Conservation (phyloP, 2,329 filamentous ascomycete species). For the Rosellinia necatrix region DNA sequence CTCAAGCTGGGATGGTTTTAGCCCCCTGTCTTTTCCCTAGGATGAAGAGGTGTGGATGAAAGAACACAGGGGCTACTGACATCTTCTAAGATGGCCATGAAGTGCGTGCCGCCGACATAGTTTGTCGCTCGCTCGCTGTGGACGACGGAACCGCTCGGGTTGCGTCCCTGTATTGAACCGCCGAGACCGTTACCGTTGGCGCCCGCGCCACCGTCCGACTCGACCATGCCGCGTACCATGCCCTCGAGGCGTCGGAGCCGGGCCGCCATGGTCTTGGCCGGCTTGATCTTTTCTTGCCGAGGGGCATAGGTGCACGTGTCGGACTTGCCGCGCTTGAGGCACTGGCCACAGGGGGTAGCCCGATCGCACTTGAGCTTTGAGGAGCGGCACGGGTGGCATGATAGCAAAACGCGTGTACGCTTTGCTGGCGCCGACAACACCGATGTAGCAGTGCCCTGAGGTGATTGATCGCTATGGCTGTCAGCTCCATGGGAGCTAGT, state of each 20-base stretch:
- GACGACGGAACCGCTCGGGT: constrained; percentile 48
- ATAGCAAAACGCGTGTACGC: constrained; percentile 55
- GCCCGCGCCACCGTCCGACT: constrained; percentile 39
- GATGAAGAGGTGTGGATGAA: neutral
- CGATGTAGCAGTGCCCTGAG: neutral
- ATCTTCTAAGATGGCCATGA: constrained; percentile 64
- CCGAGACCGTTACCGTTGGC: constrained; percentile 8
- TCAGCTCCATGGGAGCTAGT: constrained; percentile 11
- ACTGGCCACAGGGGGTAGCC: constrained; percentile 56
- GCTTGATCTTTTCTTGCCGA: constrained; percentile 47
- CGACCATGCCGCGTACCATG: constrained; percentile 62
- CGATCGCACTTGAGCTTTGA: constrained; percentile 65
- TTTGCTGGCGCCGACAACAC: constrained; percentile 38
- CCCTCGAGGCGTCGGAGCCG: constrained; percentile 60
- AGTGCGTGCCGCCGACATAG: constrained; percentile 64
- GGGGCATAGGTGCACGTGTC: constrained; percentile 56
- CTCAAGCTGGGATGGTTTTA: constrained; percentile 52
- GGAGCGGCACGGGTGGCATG: constrained; percentile 55
- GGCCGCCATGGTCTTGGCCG: constrained; percentile 56
- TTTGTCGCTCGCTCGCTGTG: constrained; percentile 49
- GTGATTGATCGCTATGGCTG: constrained; percentile 9
- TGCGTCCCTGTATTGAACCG: constrained; percentile 27
- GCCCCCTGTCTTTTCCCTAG: constrained; percentile 1
- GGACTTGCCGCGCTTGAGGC: constrained; percentile 52
- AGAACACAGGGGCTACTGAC: constrained; percentile 44